Evolutionary conservation across 176 grass and related monocot genomes (phyloP).

Genomic region (Typha latifolia): DNA sequence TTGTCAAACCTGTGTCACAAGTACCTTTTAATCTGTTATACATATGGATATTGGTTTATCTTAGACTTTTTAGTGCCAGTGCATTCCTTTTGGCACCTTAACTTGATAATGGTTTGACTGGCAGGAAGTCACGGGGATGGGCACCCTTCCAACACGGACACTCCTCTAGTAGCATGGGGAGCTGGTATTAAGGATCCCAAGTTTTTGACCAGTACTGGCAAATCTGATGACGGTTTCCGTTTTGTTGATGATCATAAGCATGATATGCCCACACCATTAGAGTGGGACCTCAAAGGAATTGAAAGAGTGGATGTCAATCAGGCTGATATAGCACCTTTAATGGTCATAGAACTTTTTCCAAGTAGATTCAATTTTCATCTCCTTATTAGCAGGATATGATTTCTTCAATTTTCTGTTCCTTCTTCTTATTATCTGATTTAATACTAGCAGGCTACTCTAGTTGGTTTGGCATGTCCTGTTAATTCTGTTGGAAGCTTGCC

Average conservation of each 20-base stretch:
- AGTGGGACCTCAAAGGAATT: slow-evolving; percentile 77
- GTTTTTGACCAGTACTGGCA: slow-evolving; percentile 38
- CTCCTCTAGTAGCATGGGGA: slow-evolving; percentile 90
- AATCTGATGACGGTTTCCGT: slow-evolving; percentile 71
- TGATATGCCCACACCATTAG: slow-evolving; percentile 56
- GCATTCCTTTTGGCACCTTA: not conserved
- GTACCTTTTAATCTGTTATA: not conserved
- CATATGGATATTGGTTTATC: not conserved
- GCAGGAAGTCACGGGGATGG: slow-evolving; percentile 97
- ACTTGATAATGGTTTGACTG: slow-evolving; percentile 2
- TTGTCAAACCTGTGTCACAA: not conserved
- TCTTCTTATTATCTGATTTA: slow-evolving; percentile 8
- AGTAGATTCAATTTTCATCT: not conserved
- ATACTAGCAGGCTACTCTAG: slow-evolving; percentile 71
- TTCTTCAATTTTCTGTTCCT: slow-evolving; percentile 19
- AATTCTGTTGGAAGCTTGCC: slow-evolving; percentile 92
- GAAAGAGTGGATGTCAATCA: slow-evolving; percentile 97
- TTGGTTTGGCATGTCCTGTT: slow-evolving; percentile 80
- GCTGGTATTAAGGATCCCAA: slow-evolving; percentile 76
- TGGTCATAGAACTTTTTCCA: slow-evolving; percentile 42
- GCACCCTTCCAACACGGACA: slow-evolving; percentile 88
- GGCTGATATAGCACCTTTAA: slow-evolving; percentile 88
- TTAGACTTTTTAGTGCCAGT: not conserved
- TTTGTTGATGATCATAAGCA: slow-evolving; percentile 97
- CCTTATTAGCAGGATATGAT: not conserved